Conservation (phyloP, 805 yeast genomes). For the Limtongozyma cylindracea region DNA sequence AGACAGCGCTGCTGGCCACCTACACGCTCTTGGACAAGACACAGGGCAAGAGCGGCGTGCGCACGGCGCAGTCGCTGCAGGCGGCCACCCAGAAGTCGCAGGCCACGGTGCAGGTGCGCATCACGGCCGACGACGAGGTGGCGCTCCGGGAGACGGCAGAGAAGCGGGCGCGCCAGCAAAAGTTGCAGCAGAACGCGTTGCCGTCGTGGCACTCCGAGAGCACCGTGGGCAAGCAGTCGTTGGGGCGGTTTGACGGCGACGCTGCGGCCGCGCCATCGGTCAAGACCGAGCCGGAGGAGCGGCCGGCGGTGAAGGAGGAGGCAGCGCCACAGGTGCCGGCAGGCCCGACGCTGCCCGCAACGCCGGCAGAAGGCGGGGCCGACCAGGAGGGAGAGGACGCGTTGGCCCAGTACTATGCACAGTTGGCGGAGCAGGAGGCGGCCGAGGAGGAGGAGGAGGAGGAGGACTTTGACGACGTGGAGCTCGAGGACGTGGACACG, state of each 20-base stretch:
- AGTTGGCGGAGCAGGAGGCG: no score
- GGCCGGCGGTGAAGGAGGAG: no score
- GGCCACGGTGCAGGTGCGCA: constrained; percentile 75
- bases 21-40: constrained; percentile 19
- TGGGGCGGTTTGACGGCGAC: no score
- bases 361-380: no score
- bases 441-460: no score
- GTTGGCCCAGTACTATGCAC: no score
- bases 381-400: no score
- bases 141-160: constrained; percentile 38
- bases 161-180: constrained; percentile 40
- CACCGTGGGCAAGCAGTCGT: constrained; percentile 85
- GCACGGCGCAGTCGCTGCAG: constrained; percentile 8
- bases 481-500: constrained; percentile 15
- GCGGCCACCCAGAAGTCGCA: constrained; percentile 39
- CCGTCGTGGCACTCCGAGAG: constrained; percentile 92
- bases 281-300: no score
- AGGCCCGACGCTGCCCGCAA: no score
- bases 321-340: no score
- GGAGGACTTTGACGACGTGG: no score
- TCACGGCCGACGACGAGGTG: constrained; percentile 69
- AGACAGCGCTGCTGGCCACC: constrained; percentile 39
- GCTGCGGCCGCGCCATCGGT: no score
- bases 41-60: constrained; percentile 9
- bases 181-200: constrained; percentile 73